phyloP scores from a whole-genome alignment of 768 basidiomycete genomes.

The Hygrophorus russula region DNA sequence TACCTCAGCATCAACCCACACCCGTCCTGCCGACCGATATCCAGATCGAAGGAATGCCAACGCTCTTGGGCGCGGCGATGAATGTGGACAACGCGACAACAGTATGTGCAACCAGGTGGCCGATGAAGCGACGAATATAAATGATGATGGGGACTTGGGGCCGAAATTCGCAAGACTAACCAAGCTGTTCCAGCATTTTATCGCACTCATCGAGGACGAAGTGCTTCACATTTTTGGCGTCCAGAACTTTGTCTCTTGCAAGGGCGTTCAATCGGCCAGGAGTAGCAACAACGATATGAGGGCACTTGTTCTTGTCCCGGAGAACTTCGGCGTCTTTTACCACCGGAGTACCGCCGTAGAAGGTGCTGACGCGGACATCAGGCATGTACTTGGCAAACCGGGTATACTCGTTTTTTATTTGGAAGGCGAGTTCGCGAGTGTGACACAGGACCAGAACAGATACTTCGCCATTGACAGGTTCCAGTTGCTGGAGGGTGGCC shows the following conservation, averaged over 20 bases:
- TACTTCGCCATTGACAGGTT: slow-evolving; percentile 96
- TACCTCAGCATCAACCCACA: slow-evolving; percentile 23
- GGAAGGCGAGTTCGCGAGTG: slow-evolving; percentile 97
- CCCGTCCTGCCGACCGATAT: slow-evolving; percentile 25
- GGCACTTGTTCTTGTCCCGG: slow-evolving; percentile 94
- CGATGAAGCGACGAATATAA: slow-evolving; percentile 37
- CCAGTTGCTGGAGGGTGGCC: slow-evolving; percentile 94
- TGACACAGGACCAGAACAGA: slow-evolving; percentile 97
- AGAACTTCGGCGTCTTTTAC: slow-evolving; percentile 89
- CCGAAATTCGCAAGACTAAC: slow-evolving; percentile 93
- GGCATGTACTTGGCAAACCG: slow-evolving; percentile 99
- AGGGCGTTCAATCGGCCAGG: slow-evolving; percentile 96
- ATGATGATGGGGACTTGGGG: slow-evolving; percentile 32
- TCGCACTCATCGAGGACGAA: slow-evolving; percentile 99
- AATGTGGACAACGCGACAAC: slow-evolving; percentile 22
- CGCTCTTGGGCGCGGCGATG: slow-evolving; percentile 18
- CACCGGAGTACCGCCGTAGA: slow-evolving; percentile 95
- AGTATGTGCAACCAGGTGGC: slow-evolving; percentile 29
- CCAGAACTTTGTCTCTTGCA: slow-evolving; percentile 88
- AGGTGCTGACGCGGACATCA: slow-evolving; percentile 92
- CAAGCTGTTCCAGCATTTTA: slow-evolving; percentile 99
- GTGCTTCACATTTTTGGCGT: slow-evolving; percentile 95
- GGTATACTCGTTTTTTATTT: slow-evolving; percentile 99
- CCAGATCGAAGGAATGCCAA: slow-evolving; percentile 27
- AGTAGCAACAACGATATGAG: slow-evolving; percentile 97